These are phyloP conservation scores for Cutaneotrichosporon cavernicola DNA, from an alignment of 1,284 basidiomycete species.

Conservation along the genomic window DNA sequence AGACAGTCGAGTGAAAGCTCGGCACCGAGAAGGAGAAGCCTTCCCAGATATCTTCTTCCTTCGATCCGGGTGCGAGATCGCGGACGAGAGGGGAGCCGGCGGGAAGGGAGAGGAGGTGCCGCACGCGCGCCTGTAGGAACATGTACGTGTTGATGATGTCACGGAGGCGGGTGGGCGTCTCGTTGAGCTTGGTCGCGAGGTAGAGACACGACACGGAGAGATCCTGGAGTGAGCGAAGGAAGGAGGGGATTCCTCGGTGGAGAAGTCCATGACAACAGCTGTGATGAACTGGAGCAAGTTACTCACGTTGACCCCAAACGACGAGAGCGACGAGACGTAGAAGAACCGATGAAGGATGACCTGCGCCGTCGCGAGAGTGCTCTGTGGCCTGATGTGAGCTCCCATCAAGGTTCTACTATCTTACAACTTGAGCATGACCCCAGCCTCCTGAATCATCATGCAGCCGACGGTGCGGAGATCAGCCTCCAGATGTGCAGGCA, in stretches of 20 bases:
- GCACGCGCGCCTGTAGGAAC: conserved; percentile 58
- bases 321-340: conserved; percentile 90
- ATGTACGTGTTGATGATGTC: conserved; percentile 95
- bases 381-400: conserved; percentile 71
- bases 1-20: conserved; percentile 45
- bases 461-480: conserved; percentile 84
- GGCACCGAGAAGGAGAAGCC: conserved; percentile 45
- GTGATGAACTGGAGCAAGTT: conserved; percentile 17
- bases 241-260: neutral
- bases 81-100: conserved; percentile 25
- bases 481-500: conserved; percentile 75
- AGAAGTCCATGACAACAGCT: neutral
- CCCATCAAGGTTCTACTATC: neutral
- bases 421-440: conserved; percentile 80
- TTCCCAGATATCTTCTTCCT: conserved; percentile 31
- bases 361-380: conserved; percentile 92
- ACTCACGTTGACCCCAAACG: conserved; percentile 82
- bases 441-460: conserved; percentile 91
- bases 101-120: conserved; percentile 43
- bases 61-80: conserved; percentile 1
- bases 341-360: conserved; percentile 96
- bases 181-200: conserved; percentile 92
- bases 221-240: conserved; percentile 60
- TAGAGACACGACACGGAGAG: conserved; percentile 90
- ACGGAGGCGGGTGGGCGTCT: conserved; percentile 84